Conservation (phyloP, 805 yeast genomes). For the Candida sanyiensis region DNA sequence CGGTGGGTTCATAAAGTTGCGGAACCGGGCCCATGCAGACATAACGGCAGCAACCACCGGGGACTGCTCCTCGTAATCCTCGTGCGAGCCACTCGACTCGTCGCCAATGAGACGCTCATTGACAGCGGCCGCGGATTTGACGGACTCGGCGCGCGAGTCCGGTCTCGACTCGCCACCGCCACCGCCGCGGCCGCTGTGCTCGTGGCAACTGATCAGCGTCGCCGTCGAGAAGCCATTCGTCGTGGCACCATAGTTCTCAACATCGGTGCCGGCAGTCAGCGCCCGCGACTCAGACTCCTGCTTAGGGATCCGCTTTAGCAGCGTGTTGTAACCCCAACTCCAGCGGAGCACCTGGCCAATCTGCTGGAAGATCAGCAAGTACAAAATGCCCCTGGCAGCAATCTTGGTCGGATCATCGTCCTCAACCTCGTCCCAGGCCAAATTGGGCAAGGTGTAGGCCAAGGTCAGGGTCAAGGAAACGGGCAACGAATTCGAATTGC, state of each 20-base stretch:
- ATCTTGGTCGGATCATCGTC: constrained; percentile 63
- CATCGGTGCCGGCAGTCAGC: background rate
- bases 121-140: constrained; percentile 5
- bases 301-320: constrained; percentile 39
- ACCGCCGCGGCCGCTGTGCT: background rate
- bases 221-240: constrained; percentile 3
- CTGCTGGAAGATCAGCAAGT: constrained; percentile 72
- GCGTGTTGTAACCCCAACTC: constrained; percentile 81
- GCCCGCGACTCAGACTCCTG: constrained; percentile 23
- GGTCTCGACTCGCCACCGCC: background rate
- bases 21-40: constrained; percentile 20
- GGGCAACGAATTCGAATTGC: constrained; percentile 91
- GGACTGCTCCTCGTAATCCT: background rate
- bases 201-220: constrained; percentile 1
- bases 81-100: background rate
- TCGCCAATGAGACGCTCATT: constrained; percentile 10
- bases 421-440: constrained; percentile 68
- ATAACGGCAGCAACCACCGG: background rate
- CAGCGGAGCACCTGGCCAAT: constrained; percentile 78
- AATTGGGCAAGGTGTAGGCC: constrained; percentile 68
- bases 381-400: constrained; percentile 73
- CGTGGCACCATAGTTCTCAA: constrained; percentile 2
- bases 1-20: constrained; percentile 71
- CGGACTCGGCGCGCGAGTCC: background rate
- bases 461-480: constrained; percentile 82